Base-by-base conservation (phyloP, 176 grass and related monocot genomes). In the Cymbopogon citratus region DNA sequence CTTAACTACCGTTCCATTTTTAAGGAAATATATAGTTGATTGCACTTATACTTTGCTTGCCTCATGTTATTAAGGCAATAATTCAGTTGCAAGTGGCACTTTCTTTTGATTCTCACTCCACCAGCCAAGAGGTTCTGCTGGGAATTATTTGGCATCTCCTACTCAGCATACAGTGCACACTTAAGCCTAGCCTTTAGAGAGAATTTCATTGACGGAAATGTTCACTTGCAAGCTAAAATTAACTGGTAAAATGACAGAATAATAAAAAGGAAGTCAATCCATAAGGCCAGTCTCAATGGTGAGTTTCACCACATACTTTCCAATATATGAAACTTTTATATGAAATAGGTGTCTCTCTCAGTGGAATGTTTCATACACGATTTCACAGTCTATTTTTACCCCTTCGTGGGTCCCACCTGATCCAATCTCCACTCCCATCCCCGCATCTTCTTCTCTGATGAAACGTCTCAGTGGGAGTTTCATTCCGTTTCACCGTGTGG, bases 31-130 rank as follows among this genome's bases (percentile, higher is more conserved):
- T 35, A 48, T 18, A 21, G 35, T 60, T 65, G 2, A 36, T 60
- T 66, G 13, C 12, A 5, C 35, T 67, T 51, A 71, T 71, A 71
- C 27, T 89, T 77, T 85, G 21, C 44, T 38, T 77, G 12, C 16
- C 57, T 6, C 29, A 66, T 64, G 51, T 35, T 28, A 71, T 35
- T 54, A 5, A 49, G 0, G 51, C 15, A 66, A 77, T 57, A 77
- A 78, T 73, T 78, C 4, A 21, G 28, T 19, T 40, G n/a, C 45
- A 49, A 49, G 60, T 61, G 64, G 28, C 60, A 72, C 34, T 46
- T 5, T 51, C 40, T 79, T 45, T 64, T 83, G 79, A 83, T 83
- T 90, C 79, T 71, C 51, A 74, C 74, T 86, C 69, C 79, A 90
- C 74, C 61, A 82, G 40, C 75, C 63, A 83, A 62, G 46, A 25